A percentile compares a stretch with the other conserved stretches of the same genome.
These are phyloP conservation scores for Gynandropsis gynandra DNA, from an alignment of 345 rosid species.

Conservation along the genomic window DNA sequence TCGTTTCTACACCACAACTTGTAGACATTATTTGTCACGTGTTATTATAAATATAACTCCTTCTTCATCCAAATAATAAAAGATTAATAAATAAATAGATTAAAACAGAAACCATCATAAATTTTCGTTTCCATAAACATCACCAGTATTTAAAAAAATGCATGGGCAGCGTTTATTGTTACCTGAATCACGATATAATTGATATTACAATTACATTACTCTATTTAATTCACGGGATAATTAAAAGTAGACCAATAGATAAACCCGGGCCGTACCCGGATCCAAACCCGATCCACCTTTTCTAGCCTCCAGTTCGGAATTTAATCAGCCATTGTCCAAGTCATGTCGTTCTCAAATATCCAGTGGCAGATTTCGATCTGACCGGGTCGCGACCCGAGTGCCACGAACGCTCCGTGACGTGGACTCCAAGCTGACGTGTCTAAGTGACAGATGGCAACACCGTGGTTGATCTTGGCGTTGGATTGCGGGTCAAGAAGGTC, in stretches of 20 bases:
- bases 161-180: too few relatives aligned
- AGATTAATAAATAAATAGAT: too few relatives aligned
- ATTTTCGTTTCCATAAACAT: slow-evolving; percentile 1
- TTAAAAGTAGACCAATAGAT: slow-evolving; percentile 14
- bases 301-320: slow-evolving; percentile 8
- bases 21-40: slow-evolving; percentile 28
- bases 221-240: background rate
- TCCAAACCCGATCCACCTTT: slow-evolving; percentile 17
- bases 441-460: slow-evolving; percentile 72
- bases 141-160: too few relatives aligned
- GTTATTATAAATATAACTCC: slow-evolving; percentile 21
- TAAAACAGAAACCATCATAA: too few relatives aligned
- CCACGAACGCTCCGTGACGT: slow-evolving; percentile 59
- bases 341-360: slow-evolving; percentile 82
- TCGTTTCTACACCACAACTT: slow-evolving; percentile 6
- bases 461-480: slow-evolving; percentile 56
- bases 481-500: slow-evolving; percentile 44
- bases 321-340: slow-evolving; percentile 53
- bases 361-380: slow-evolving; percentile 76
- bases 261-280: slow-evolving; percentile 2
- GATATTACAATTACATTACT: too few relatives aligned
- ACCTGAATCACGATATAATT: too few relatives aligned
- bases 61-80: too few relatives aligned
- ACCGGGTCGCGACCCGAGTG: slow-evolving; percentile 68
- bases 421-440: slow-evolving; percentile 78